Conservation (phyloP, 2,329 filamentous ascomycete species). For the Colletotrichum spinosum region DNA sequence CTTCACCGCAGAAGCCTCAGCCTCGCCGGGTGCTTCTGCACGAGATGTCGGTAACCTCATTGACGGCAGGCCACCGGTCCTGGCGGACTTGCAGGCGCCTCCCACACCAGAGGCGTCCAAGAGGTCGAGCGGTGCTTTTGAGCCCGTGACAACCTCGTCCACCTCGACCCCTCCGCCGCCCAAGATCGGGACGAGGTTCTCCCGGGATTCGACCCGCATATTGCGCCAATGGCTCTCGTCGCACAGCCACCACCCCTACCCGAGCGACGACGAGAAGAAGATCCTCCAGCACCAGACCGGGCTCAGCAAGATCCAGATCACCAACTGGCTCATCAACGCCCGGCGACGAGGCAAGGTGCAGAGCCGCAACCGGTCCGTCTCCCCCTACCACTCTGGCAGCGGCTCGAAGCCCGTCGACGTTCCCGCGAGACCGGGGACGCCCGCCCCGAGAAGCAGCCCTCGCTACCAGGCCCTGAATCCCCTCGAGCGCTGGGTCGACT, state of each 20-base stretch:
- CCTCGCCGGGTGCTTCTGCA: neutral
- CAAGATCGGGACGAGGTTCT: slow-evolving; percentile 42
- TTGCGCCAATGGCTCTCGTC: slow-evolving; percentile 39
- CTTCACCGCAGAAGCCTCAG: slow-evolving; percentile 5
- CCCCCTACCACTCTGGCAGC: slow-evolving; percentile 36
- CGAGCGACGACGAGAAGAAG: slow-evolving; percentile 28
- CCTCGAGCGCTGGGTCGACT: slow-evolving; percentile 35
- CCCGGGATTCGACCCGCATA: slow-evolving; percentile 37
- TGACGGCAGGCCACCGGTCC: neutral
- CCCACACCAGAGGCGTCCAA: slow-evolving; percentile 4
- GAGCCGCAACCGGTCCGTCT: slow-evolving; percentile 48
- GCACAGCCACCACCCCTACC: slow-evolving; percentile 30
- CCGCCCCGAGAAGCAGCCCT: slow-evolving; percentile 13
- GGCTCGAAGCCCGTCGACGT: slow-evolving; percentile 18
- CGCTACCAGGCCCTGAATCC: slow-evolving; percentile 26
- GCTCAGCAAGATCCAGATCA: slow-evolving; percentile 34
- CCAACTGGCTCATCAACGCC: slow-evolving; percentile 34
- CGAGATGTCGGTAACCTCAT: slow-evolving; percentile 8
- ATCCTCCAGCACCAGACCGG: slow-evolving; percentile 25
- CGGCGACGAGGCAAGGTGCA: slow-evolving; percentile 58
- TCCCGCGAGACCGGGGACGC: slow-evolving; percentile 24
- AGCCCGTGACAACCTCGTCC: neutral
- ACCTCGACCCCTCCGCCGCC: slow-evolving; percentile 29
- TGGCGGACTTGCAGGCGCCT: neutral
- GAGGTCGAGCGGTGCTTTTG: slow-evolving; percentile 9